Conservation (phyloP, 805 yeast genomes). For the Saccharomycopsis fibuligera region DNA sequence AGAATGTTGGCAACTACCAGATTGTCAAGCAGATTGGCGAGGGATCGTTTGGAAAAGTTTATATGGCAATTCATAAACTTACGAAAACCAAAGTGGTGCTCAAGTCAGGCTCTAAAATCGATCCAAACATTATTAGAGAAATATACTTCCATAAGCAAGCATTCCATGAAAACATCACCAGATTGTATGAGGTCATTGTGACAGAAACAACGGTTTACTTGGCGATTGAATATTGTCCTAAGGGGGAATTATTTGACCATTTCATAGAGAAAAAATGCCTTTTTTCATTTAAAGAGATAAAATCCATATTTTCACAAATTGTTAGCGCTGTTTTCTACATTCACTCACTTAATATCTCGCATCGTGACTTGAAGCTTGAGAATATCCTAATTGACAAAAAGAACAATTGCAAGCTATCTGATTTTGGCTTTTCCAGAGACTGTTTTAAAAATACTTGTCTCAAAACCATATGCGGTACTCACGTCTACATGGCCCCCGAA, state of each 20-base stretch:
- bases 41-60: constrained; percentile 90
- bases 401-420: constrained; percentile 69
- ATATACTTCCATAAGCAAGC: constrained; percentile 83
- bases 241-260: constrained; percentile 67
- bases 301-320: constrained; percentile 56
- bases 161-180: constrained; percentile 75
- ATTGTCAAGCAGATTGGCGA: constrained; percentile 75
- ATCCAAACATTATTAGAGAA: constrained; percentile 85
- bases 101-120: constrained; percentile 70
- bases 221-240: constrained; percentile 85
- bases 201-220: constrained; percentile 80
- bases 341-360: constrained; percentile 72
- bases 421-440: constrained; percentile 92
- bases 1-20: constrained; percentile 74
- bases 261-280: constrained; percentile 44
- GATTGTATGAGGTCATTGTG: constrained; percentile 77
- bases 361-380: constrained; percentile 79
- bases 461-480: constrained; percentile 88
- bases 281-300: constrained; percentile 44
- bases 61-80: constrained; percentile 71
- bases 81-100: constrained; percentile 76
- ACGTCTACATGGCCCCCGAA: constrained; percentile 97
- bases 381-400: constrained; percentile 58
- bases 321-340: constrained; percentile 57
- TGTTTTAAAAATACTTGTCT: constrained; percentile 48